phyloP scores from a whole-genome alignment of 1,284 basidiomycete species.

The Cryptococcus jaspeensis region DNA sequence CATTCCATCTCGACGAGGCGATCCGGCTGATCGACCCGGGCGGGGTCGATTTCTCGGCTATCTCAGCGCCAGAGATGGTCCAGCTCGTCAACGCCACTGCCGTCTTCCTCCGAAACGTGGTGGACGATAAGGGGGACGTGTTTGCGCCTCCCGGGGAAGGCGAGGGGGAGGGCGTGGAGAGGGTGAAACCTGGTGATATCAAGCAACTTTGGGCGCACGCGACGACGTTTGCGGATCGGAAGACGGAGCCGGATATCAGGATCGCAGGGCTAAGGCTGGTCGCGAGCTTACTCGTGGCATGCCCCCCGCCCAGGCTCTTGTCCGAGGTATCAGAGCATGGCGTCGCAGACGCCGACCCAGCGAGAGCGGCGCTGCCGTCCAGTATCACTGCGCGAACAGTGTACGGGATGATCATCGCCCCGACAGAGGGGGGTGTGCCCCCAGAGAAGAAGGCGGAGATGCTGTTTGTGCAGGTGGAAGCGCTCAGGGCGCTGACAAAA shows the following conservation, averaged over 20 bases:
- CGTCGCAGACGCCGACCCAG: too few relatives aligned
- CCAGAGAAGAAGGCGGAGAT: conserved; percentile 22
- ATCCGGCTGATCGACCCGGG: conserved; percentile 35
- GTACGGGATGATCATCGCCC: conserved; percentile 29
- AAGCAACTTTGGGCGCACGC: conserved; percentile 32
- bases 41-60: conserved; percentile 9
- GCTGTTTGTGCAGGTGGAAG: conserved; percentile 38
- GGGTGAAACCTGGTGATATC: conserved; percentile 20
- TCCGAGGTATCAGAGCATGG: conserved; percentile 7
- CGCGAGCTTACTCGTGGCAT: conserved; percentile 32
- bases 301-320: conserved; percentile 27
- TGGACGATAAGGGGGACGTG: conserved; percentile 23
- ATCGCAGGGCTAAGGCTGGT: conserved; percentile 42
- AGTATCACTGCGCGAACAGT: conserved; percentile 28
- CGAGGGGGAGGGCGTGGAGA: not conserved
- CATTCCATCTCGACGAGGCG: conserved; percentile 36
- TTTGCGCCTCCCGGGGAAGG: conserved; percentile 4
- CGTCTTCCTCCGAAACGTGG: conserved; percentile 29
- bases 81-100: conserved; percentile 35
- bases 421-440: conserved; percentile 15
- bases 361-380: conserved; percentile 19
- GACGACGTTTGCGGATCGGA: conserved; percentile 25
- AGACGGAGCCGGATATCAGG: conserved; percentile 28
- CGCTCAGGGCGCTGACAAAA: conserved; percentile 39
- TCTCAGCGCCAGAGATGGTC: conserved; percentile 12